Base-by-base conservation (phyloP, 2,329 filamentous ascomycete species). In the Aspergillus uvarum region DNA sequence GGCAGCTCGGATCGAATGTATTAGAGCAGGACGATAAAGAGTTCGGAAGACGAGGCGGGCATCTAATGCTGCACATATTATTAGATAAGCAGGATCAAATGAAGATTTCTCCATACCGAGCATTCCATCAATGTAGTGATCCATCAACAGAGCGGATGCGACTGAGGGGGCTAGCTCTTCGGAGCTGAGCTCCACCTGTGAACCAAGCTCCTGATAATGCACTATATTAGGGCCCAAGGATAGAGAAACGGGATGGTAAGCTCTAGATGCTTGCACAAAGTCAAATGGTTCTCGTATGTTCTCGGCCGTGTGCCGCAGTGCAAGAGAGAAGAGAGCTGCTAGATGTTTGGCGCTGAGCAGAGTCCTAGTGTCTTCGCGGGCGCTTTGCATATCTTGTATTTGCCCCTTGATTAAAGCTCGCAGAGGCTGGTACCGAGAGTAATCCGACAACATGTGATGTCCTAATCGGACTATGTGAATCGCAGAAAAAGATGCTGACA, bases 201-300 rank as follows among this genome's bases (percentile, higher is more conserved):
- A 10, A 21, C 54, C 54, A 19, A 57, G 16, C 12, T 51, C 54
- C 22, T 38, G 29, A 24, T 57, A 57, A 38, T 57, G 47, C 12
- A 47, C 47, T 32, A 57, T 16, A 26, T 51, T 4, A 38, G 26
- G 2, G 47, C 47, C 47, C 12, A 51, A 31, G 31, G 26, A 42
- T 38, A 21, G 19, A 24, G 47, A 11, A 16, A 57, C 47, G 14
- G 31, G 6, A 44, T 51, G 24, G 2, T 31, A 6, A 19, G 12
- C 31, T 31, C 54, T 57, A 42, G 54, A 49, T 38, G 47, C 54
- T 24, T 50, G 42, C 19, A 57, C 47, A 51, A 51, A 57, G 16
- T 57, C 21, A 42, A 57, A 57, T 26, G 31, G 47, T 16, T 38
- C 16, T 16, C 26, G n/a, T 11, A 51, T 51, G 10, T 57, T 32